A percentile compares a stretch with the other conserved stretches of the same genome.
Evolutionary conservation across 768 basidiomycete genomes (phyloP).

Genomic region (Pluteus cervinus): DNA sequence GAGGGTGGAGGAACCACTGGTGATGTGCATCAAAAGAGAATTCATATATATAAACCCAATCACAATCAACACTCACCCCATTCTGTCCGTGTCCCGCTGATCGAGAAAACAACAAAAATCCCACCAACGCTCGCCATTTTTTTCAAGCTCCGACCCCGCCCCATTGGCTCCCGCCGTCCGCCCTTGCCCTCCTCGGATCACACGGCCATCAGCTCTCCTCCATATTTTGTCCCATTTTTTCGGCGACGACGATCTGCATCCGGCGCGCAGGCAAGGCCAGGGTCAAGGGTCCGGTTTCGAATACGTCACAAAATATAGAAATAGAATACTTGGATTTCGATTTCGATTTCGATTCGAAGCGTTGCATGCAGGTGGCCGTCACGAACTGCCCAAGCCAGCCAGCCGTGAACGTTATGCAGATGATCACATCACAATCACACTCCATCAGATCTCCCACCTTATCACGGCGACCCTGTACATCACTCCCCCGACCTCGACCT

Average conservation of each 20-base stretch:
- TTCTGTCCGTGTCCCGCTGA: background rate
- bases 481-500: constrained; percentile 5
- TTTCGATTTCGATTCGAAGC: no score
- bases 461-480: constrained; percentile 29
- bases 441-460: constrained; percentile 19
- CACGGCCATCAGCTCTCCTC: constrained; percentile 13
- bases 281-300: no score
- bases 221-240: constrained; percentile 5
- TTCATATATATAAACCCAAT: background rate
- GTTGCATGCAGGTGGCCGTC: no score
- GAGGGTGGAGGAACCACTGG: constrained; percentile 3
- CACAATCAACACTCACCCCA: constrained; percentile 2
- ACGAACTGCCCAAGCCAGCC: background rate
- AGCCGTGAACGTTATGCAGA: background rate
- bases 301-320: no score
- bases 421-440: constrained; percentile 2
- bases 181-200: constrained; percentile 15
- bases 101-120: no score
- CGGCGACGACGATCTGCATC: background rate
- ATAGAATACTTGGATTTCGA: no score
- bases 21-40: background rate
- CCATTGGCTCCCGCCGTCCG: constrained; percentile 1
- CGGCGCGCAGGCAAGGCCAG: no score
- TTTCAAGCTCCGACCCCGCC: constrained; percentile 20
- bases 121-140: constrained; percentile 4